Evolutionary conservation across 495 filamentous ascomycete species (phyloP).

Genomic region (Hypoxylon perforatum): DNA sequence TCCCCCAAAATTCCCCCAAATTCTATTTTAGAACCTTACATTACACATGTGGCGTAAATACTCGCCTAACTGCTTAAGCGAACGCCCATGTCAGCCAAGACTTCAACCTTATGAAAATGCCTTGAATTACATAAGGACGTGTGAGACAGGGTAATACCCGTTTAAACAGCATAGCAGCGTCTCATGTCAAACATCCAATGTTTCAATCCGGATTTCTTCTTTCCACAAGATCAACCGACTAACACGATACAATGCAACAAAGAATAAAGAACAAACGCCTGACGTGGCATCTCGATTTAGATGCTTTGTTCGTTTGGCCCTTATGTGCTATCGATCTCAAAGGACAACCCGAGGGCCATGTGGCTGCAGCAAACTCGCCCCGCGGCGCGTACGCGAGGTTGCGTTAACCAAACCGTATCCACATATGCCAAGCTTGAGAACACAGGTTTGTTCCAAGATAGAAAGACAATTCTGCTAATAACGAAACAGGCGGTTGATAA

Average conservation of each 20-base stretch:
- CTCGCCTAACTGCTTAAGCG: not conserved
- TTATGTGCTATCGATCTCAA: not conserved
- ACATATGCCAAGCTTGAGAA: no score
- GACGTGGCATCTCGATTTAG: not conserved
- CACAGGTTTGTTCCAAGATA: no score
- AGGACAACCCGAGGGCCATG: not conserved
- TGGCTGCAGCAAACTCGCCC: conserved; percentile 3
- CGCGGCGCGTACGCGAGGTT: not conserved
- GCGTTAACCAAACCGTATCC: no score
- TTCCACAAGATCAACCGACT: not conserved
- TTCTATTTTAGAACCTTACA: not conserved
- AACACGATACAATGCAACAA: not conserved
- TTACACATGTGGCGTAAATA: not conserved
- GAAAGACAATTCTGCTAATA: no score
- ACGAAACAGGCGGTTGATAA: no score
- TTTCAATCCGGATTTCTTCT: not conserved
- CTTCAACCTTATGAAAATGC: no score
- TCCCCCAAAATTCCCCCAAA: not conserved
- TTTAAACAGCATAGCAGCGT: no score
- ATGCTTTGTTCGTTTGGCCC: not conserved
- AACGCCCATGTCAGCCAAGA: not conserved
- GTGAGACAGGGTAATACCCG: no score
- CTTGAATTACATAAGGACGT: no score
- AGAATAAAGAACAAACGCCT: not conserved
- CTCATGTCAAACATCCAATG: not conserved